Evolutionary conservation across 2,329 filamentous ascomycete species (phyloP), one percentile per base, ranked within the genome.

Genomic region (Emmonsia crescens): DNA sequence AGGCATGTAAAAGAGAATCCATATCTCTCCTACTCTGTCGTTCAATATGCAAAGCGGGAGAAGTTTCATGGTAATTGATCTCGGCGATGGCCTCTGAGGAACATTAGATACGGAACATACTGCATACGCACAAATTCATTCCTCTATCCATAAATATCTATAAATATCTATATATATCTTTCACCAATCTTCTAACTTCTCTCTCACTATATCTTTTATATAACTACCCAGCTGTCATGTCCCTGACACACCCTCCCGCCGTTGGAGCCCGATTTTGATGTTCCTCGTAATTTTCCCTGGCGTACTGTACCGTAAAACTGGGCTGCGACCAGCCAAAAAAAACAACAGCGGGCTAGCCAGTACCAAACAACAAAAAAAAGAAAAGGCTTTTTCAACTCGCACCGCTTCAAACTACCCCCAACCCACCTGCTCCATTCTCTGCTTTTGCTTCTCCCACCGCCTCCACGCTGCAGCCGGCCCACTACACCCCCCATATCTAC

Each of bases 391-490:
- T n/a, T n/a, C n/a, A n/a, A n/a, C n/a, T n/a, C n/a, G n/a, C n/a
- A n/a, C n/a, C 19, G 3, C 40, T 44, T n/a, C 19, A 6, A 49
- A 24, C 21, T 3, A n/a, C 5, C 49, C 27, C 27, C 49, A 33
- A 52, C 49, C 49, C 27, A 33, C 49, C 16, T 52, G 27, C 49
- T 51, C 49, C 27, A 33, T 33, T 21, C 49, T 31, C 49, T n/a
- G 6, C 49, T 52, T 0, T 33, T 46, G 63, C 61, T 60, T 55
- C 59, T 63, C 55, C 61, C 67, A 19, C 27, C 49, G 27, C 49
- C 49, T 33, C 49, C 27, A n/a, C 49, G 27, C 27, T n/a, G 6
- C 27, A 21, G 14, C 5, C 49, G 27, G 21, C 44, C 21, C 4
- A 4, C 49, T 29, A n/a, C 49, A 31, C 12, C 48, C 48, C 27